A percentile compares a stretch with the other conserved stretches of the same genome.
Conservation (phyloP, 1,139 yeast species). For the Pichia sp. region DNA sequence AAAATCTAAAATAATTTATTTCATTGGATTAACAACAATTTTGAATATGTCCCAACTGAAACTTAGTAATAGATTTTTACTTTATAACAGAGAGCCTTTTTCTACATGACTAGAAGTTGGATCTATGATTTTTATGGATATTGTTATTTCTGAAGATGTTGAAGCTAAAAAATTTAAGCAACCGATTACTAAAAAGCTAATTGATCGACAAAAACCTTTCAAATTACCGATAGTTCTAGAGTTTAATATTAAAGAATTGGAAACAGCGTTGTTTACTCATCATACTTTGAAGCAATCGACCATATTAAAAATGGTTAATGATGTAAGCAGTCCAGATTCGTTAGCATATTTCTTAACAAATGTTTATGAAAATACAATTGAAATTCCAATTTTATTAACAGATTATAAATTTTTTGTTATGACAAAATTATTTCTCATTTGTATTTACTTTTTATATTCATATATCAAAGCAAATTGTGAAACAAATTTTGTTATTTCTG, state of each 20-base stretch:
- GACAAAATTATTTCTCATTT: slow-evolving; percentile 8
- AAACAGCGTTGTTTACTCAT: not conserved
- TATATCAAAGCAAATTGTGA: slow-evolving; percentile 5
- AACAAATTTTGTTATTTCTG: not conserved
- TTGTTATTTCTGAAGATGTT: slow-evolving; percentile 1
- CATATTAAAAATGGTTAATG: not conserved
- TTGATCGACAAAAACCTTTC: not conserved
- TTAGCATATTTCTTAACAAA: slow-evolving; percentile 8
- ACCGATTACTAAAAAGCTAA: not conserved
- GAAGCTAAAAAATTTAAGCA: not conserved
- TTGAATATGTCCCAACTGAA: slow-evolving; percentile 2
- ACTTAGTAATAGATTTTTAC: slow-evolving; percentile 6
- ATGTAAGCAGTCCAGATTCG: not conserved
- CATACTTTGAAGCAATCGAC: not conserved
- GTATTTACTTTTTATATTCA: slow-evolving; percentile 11
- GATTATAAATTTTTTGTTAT: slow-evolving; percentile 13
- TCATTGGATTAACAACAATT: slow-evolving; percentile 2
- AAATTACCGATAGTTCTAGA: not conserved
- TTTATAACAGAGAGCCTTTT: slow-evolving; percentile 10
- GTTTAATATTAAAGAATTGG: slow-evolving; percentile 2
- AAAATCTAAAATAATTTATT: slow-evolving; percentile 3
- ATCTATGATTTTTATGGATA: slow-evolving; percentile 3
- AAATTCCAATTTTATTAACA: slow-evolving; percentile 4
- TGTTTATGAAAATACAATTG: slow-evolving; percentile 7
- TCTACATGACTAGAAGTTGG: slow-evolving; percentile 10